Evolutionary conservation across 2,329 filamentous ascomycete species (phyloP).

Genomic region (Aureobasidium melanogenum): DNA sequence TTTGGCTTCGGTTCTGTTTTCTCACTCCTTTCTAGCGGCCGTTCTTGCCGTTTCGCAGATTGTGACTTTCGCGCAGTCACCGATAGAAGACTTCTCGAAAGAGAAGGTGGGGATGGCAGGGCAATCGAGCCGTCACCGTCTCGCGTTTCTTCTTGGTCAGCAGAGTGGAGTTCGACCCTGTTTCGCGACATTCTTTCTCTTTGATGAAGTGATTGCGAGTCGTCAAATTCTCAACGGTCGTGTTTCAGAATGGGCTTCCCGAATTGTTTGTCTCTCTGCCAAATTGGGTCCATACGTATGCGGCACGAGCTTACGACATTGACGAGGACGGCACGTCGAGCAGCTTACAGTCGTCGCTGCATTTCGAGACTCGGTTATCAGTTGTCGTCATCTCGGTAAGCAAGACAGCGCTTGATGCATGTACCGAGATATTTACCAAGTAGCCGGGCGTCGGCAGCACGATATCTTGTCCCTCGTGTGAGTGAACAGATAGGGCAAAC

Average conservation of each 20-base stretch:
- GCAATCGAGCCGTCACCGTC: neutral
- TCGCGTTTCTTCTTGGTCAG: constrained; percentile 1
- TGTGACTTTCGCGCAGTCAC: neutral
- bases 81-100: constrained; percentile 11
- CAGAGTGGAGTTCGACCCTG: constrained; percentile 1
- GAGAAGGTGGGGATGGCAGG: constrained; percentile 1
- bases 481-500: neutral
- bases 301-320: constrained; percentile 5
- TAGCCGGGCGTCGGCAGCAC: neutral
- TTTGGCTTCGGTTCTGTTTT: neutral
- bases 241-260: constrained; percentile 2
- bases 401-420: neutral
- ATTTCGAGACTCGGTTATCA: neutral
- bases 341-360: neutral
- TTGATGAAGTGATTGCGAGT: neutral
- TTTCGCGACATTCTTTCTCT: neutral
- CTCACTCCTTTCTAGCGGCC: constrained; percentile 8
- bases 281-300: neutral
- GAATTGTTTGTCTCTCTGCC: constrained; percentile 2
- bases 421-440: neutral
- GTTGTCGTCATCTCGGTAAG: constrained; percentile 6
- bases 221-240: constrained; percentile 1
- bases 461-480: neutral
- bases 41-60: neutral
- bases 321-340: constrained; percentile 3